Base-by-base conservation (phyloP, 2,329 filamentous ascomycete genomes). In the Penicillium occitanis region DNA sequence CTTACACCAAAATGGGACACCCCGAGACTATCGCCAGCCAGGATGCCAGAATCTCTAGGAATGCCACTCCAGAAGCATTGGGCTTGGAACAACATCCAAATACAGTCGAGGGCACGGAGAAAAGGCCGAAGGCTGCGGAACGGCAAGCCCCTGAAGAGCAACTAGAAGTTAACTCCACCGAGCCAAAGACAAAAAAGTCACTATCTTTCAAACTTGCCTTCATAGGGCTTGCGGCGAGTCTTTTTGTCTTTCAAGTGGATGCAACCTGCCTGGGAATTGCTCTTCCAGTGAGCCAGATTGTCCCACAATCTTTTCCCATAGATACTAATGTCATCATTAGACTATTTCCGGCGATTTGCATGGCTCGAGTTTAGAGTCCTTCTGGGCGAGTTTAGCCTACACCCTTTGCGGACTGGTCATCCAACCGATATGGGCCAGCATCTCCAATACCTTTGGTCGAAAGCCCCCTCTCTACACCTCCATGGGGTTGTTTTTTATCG, bases 381-480 rank as follows among this genome's bases (percentile, higher is more conserved):
- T 91, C 74, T 91, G 88, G 89, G 84, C 86, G n/a, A 88, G 88
- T 2, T 90, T 88, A 2, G 86, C 86, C n/a, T 91, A 90, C 72
- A 80, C 91, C 2, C 80, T 91, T 1, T 85, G 86, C 8, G 86
- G 84, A 51, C 87, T 89, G 0, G 79, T 80, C 1, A 73, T 85
- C 1, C 83, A 84, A 60, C 85, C 85, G 0, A 68, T 86, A 0
- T 82, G 81, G 50, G 83, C 83, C 0, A 83, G 86, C 68, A 68
- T 84, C 0, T 78, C 81, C 11, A 79, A 86, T 62, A 76, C 86
- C 22, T 86, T 83, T 67, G 85, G 86, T 2, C 78, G 85, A 1
- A 78, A 81, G 28, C 79, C 74, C 58, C 72, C 78, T 30, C 74
- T 76, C 14, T 73, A 85, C 0, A 55, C 71, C 4, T 73, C 81